phyloP scores from a whole-genome alignment of 176 grass and related monocot species.

The Microstegium vimineum region DNA sequence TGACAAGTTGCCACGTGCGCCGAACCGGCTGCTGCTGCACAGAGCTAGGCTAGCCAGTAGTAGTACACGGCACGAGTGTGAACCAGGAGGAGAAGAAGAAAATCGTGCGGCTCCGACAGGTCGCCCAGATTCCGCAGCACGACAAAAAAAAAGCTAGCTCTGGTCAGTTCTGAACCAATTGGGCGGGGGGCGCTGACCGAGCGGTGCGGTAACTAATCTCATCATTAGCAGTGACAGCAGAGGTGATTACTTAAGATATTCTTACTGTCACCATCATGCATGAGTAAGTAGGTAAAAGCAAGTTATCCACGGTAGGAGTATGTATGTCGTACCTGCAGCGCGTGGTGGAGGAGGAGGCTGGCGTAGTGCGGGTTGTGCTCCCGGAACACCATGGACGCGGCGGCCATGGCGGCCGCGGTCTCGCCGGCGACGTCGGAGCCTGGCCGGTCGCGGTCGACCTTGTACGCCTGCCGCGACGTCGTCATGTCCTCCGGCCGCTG shows the following conservation, averaged over 20 bases:
- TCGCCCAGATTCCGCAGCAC: neutral
- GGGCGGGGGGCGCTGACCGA: neutral
- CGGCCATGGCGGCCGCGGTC: conserved; percentile 73
- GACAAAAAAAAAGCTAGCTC: no score
- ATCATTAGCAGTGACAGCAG: neutral
- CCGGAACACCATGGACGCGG: conserved; percentile 57
- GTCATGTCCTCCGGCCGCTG: conserved; percentile 97
- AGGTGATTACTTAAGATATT: neutral
- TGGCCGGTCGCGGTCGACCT: conserved; percentile 53
- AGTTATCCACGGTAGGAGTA: no score
- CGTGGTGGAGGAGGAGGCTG: conserved; percentile 64
- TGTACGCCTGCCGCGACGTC: conserved; percentile 81
- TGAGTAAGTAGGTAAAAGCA: no score
- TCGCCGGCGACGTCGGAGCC: conserved; percentile 81
- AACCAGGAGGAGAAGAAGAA: neutral
- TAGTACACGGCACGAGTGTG: conserved; percentile 9
- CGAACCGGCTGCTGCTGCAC: neutral
- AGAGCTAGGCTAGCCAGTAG: no score
- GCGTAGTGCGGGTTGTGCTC: conserved; percentile 65
- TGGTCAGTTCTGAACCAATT: conserved; percentile 1
- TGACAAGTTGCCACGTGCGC: conserved; percentile 35
- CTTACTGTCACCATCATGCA: neutral
- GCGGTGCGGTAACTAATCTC: conserved; percentile 1
- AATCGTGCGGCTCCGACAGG: neutral
- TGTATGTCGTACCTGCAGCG: conserved; percentile 47